Percentiles rank a stretch among this genome's conserved stretches.
Conservation (phyloP, 1,284 basidiomycete genomes). For the Irpex sp. region DNA sequence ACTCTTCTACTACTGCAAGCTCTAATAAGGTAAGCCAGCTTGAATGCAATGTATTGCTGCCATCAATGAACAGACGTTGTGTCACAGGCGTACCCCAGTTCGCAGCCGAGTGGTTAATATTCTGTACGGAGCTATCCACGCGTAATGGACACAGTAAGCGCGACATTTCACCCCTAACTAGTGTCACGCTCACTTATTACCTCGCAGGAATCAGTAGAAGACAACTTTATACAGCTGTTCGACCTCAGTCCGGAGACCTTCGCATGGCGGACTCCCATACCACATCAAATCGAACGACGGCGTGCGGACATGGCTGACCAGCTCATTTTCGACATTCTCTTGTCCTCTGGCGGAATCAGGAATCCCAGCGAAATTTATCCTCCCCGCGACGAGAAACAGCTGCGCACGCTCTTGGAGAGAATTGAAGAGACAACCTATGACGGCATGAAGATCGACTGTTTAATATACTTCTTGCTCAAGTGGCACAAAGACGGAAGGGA, state of each 20-base stretch:
- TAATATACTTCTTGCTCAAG: conserved; percentile 75
- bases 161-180: background rate
- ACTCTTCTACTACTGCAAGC: background rate
- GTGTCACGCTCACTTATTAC: background rate
- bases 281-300: conserved; percentile 54
- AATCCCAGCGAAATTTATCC: conserved; percentile 62
- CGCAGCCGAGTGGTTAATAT: background rate
- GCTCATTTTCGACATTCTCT: conserved; percentile 72
- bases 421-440: conserved; percentile 66
- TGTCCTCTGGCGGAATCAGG: conserved; percentile 59
- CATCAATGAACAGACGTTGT: background rate
- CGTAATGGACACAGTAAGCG: background rate
- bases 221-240: conserved; percentile 35
- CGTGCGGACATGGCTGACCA: conserved; percentile 57
- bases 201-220: conserved; percentile 1
- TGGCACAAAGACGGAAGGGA: conserved; percentile 68
- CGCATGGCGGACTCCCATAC: conserved; percentile 45
- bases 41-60: background rate
- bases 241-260: conserved; percentile 41
- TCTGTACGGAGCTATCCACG: background rate
- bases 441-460: conserved; percentile 69
- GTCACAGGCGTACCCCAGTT: background rate
- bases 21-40: background rate
- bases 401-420: conserved; percentile 53
- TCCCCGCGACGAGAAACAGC: conserved; percentile 48